phyloP scores from a whole-genome alignment of 23 red algal species.

The Gracilariopsis chorda region DNA sequence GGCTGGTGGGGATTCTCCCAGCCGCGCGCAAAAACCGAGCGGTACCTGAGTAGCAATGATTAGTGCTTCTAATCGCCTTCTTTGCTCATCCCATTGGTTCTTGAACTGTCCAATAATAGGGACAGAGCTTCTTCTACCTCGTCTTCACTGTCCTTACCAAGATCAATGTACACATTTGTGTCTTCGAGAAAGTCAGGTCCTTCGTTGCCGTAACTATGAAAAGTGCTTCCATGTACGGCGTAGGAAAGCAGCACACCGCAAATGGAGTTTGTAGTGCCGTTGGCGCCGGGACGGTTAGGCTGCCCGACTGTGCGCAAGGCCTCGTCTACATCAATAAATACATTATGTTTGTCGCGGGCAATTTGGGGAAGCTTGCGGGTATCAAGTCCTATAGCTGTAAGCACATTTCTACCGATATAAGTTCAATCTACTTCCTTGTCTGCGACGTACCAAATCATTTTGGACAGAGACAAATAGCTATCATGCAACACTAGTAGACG shows the following conservation, averaged over 20 bases:
- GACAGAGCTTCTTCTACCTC: background rate
- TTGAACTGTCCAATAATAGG: background rate
- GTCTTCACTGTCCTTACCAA: background rate
- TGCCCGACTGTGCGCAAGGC: background rate
- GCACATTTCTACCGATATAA: too few relatives aligned
- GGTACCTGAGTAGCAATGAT: background rate
- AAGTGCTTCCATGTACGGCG: background rate
- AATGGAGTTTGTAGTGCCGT: background rate
- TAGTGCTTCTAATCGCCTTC: background rate
- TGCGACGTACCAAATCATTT: too few relatives aligned
- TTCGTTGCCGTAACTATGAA: background rate
- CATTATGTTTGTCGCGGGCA: background rate
- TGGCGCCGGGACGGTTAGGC: background rate
- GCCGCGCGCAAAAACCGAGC: background rate
- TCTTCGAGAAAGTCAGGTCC: background rate
- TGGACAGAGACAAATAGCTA: too few relatives aligned
- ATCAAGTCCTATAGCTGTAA: background rate
- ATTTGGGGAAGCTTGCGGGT: background rate
- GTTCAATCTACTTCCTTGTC: too few relatives aligned
- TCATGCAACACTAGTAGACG: too few relatives aligned
- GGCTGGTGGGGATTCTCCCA: slow-evolving; percentile 22
- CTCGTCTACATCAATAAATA: background rate
- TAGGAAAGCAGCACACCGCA: background rate
- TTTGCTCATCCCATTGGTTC: background rate
- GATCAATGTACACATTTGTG: background rate